phyloP scores from a whole-genome alignment of 305 asterid species.

The Solanum hybrid region DNA sequence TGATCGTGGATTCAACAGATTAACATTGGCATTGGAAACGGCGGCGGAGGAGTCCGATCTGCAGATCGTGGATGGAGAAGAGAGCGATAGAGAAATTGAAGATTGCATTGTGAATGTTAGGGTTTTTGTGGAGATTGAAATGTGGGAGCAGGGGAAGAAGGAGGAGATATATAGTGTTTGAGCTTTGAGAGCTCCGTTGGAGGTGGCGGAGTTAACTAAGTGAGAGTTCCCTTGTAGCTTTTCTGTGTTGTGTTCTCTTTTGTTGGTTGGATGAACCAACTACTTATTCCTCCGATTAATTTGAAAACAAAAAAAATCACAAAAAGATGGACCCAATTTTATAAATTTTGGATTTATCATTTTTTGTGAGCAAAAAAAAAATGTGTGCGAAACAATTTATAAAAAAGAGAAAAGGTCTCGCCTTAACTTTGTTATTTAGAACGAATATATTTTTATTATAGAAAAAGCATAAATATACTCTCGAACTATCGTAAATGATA shows the following conservation, averaged over 20 bases:
- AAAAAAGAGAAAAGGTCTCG: not conserved
- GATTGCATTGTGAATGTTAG: conserved; percentile 36
- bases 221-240: not conserved
- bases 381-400: not conserved
- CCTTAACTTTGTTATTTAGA: not conserved
- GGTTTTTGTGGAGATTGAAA: conserved; percentile 8
- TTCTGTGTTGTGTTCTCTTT: not conserved
- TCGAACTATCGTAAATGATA: no score
- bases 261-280: conserved; percentile 21
- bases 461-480: no score
- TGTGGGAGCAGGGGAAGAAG: not conserved
- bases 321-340: not conserved
- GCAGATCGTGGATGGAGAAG: conserved; percentile 36
- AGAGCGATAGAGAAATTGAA: conserved; percentile 52
- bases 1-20: conserved; percentile 41
- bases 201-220: conserved; percentile 69
- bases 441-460: no score
- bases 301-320: not conserved
- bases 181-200: conserved; percentile 67
- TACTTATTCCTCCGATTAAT: not conserved
- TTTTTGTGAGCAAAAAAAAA: not conserved
- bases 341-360: not conserved
- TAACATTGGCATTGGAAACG: conserved; percentile 12
- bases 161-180: conserved; percentile 4
- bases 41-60: conserved; percentile 33